Conservation (phyloP, 2,329 filamentous ascomycete species). For the Biscogniauxia mediterranea region DNA sequence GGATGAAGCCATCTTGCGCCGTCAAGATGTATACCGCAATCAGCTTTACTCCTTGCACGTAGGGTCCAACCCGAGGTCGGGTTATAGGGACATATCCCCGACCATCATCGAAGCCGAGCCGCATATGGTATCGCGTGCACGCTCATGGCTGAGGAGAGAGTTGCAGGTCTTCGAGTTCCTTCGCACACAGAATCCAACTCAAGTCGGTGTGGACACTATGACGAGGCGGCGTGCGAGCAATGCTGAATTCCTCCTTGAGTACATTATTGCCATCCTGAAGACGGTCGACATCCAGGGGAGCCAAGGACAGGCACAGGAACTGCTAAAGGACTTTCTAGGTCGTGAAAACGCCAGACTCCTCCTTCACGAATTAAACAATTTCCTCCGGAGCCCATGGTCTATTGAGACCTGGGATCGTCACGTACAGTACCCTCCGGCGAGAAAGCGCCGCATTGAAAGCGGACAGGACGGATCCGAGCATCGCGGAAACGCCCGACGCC, state of each 20-base stretch:
- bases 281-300: slow-evolving; percentile 79
- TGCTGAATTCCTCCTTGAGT: slow-evolving; percentile 82
- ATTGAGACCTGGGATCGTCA: slow-evolving; percentile 76
- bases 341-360: slow-evolving; percentile 71
- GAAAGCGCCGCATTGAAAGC: slow-evolving; percentile 12
- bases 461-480: slow-evolving; percentile 1
- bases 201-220: slow-evolving; percentile 22
- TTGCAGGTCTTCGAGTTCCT: slow-evolving; percentile 80
- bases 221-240: slow-evolving; percentile 58
- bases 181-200: slow-evolving; percentile 30
- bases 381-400: slow-evolving; percentile 77
- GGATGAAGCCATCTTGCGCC: slow-evolving; percentile 48
- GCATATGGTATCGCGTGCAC: slow-evolving; percentile 71
- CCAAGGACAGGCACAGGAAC: slow-evolving; percentile 73
- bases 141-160: slow-evolving; percentile 80
- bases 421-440: slow-evolving; percentile 62
- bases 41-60: slow-evolving; percentile 77
- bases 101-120: slow-evolving; percentile 61
- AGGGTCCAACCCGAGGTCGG: slow-evolving; percentile 75
- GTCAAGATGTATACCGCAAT: slow-evolving; percentile 70
- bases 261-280: slow-evolving; percentile 79
- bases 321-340: slow-evolving; percentile 77
- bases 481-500: not conserved
- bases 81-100: slow-evolving; percentile 72
- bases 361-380: slow-evolving; percentile 80